Base-by-base conservation (phyloP, 495 filamentous ascomycete species). In the Xylaria palmicola region DNA sequence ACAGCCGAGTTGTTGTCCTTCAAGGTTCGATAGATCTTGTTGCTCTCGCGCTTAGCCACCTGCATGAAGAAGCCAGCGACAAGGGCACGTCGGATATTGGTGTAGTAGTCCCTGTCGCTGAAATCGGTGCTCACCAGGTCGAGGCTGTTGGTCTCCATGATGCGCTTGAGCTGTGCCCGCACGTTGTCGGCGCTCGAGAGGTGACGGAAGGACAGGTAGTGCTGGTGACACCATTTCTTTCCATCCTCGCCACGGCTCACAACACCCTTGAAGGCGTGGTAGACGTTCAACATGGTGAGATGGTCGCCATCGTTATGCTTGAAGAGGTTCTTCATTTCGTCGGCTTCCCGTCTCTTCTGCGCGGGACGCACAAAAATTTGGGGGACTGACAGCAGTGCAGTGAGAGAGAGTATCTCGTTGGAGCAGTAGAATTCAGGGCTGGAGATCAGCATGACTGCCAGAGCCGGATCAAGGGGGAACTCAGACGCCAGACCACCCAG, bases 31-130 rank as follows among this genome's bases (percentile, higher is more conserved):
- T 99, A 99, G 36, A 83, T 84, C 83, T 96, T 97, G 64, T 86
- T 85, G 44, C 74, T 81, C 59, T 96, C 90, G 65, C 87, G 89
- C 85, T 92, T 97, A 40, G 94, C 94, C n/a, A 98, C 89, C 70
- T 99, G 95, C 94, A 99, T 99, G 81, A 99, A 99, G 80, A 98
- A 99, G 20, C 94, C 94, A 1, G 91, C 85, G 13, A 96, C 88
- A n/a, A 99, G 81, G 9, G 94, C 94, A 15, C 91, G 87, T 20
- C 92, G 89, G 68, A 99, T 98, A 69, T 99, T 99, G 74, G 85
- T 91, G 72, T 97, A 98, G 77, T 99, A 99, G 63, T 93, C 89
- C 81, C 96, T 97, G 75, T 98, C 87, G 50, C 92, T 89, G 77
- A 97, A 97, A 0, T 89, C 85, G 0, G 91, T 96, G 60, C 87